These are phyloP conservation scores for Pseudoneurospora amorphoporcata DNA, from an alignment of 495 filamentous ascomycete species.

Conservation along the genomic window DNA sequence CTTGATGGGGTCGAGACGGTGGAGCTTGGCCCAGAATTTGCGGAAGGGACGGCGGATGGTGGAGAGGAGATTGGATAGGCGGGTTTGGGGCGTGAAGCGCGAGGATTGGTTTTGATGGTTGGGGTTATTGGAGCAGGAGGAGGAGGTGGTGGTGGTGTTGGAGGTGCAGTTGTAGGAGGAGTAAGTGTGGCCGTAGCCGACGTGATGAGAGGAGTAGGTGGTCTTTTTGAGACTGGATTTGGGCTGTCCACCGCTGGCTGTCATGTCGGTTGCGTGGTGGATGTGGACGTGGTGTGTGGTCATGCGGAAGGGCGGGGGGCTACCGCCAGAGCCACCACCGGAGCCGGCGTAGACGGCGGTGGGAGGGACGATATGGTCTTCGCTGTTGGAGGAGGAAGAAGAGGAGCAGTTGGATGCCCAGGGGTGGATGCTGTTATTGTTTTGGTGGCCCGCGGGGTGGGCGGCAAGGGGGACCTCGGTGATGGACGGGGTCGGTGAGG, in stretches of 20 bases:
- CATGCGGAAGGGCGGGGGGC: background rate
- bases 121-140: constrained; percentile 1
- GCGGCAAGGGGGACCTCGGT: background rate
- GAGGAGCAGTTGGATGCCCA: constrained; percentile 9
- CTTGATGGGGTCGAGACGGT: constrained; percentile 47
- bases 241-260: background rate
- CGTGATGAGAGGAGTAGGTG: background rate
- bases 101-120: background rate
- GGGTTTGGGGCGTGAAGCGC: constrained; percentile 2
- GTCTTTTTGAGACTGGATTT: background rate
- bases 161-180: background rate
- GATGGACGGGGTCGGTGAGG: constrained; percentile 9
- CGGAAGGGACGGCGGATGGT: constrained; percentile 11
- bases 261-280: background rate
- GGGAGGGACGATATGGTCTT: background rate
- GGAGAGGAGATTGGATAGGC: background rate
- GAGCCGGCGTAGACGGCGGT: background rate
- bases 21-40: constrained; percentile 20
- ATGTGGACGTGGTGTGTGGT: background rate
- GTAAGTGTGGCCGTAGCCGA: background rate
- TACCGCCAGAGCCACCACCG: background rate
- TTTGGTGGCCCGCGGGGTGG: constrained; percentile 5
- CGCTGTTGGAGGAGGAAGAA: constrained; percentile 2
- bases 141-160: constrained; percentile 2
- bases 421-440: constrained; percentile 3